Base-by-base conservation (phyloP, 805 yeast species). In the Candida chilensis region DNA sequence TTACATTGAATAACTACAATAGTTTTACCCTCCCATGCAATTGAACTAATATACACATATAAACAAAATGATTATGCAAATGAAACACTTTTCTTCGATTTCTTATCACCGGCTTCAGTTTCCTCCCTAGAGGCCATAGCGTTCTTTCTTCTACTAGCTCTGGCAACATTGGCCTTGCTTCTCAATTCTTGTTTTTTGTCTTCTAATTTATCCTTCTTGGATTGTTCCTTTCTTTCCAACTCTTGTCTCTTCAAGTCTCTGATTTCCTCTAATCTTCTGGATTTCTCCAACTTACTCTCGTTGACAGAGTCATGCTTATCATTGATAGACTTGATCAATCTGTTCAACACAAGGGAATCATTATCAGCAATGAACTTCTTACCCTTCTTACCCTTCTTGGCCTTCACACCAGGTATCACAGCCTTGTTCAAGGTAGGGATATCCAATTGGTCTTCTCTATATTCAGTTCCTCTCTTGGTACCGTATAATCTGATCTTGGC, bases 251-350 rank as follows among this genome's bases (percentile, higher is more conserved):
- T 85, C 40, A 86, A 62, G 27, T 86, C 95, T 47, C 98, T 71
- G 35, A 90, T 73, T 42, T 84, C 94, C 54, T 90, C 96, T 28
- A 92, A 64, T 54, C 94, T 78, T 48, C 84, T 74, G 1, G 95
- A 78, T 48, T 84, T 85, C 49, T 90, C 98, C 33, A 92, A 63
- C 55, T 87, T 92, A 41, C 95, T 81, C 47, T 88, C 95, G 43
- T 80, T 78, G 6, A 74, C 71, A 26, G 72, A 68, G 37, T 90
- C 96, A 39, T 77, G 67, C 37, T 78, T 73, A 48, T 87, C 94
- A 44, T 86, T 87, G 32, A 92, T 86, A 19, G 80, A 74, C 39
- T 77, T 79, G 31, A 88, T 74, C 36, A 90, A 64, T 52, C 94
- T 67, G 39, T 71, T 72, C 57, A 86, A 47, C 19, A 71, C 66